Evolutionary conservation across 176 grass and related monocot genomes (phyloP).

Genomic region (Secale cereale): DNA sequence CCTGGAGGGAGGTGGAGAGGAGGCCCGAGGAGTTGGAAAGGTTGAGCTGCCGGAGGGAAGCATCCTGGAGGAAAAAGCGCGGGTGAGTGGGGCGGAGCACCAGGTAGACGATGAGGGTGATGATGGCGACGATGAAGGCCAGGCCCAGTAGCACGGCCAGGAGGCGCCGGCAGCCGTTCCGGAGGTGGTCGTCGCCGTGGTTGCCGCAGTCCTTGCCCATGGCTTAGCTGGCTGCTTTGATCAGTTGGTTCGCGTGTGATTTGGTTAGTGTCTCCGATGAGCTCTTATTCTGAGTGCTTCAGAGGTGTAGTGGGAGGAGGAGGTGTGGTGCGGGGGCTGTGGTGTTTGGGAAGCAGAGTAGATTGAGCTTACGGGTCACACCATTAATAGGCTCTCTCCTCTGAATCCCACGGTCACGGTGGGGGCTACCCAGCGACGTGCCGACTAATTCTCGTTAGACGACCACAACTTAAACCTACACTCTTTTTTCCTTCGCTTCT

Average conservation of each 20-base stretch:
- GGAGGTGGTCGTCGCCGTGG: conserved; percentile 49
- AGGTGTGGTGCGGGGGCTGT: background rate
- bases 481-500: no score
- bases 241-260: background rate
- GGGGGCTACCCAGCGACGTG: background rate
- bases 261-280: background rate
- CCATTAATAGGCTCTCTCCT: background rate
- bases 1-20: conserved; percentile 57
- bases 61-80: conserved; percentile 68
- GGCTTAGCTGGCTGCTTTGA: background rate
- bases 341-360: conserved; percentile 17
- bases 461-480: background rate
- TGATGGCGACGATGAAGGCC: conserved; percentile 32
- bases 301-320: background rate
- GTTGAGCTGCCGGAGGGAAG: conserved; percentile 52
- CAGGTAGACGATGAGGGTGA: conserved; percentile 54
- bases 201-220: conserved; percentile 68
- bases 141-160: background rate
- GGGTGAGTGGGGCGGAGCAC: conserved; percentile 66
- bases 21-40: conserved; percentile 40
- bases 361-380: background rate
- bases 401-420: background rate
- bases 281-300: background rate
- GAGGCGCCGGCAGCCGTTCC: conserved; percentile 10
- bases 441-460: background rate